Base-by-base conservation (phyloP, 2,329 filamentous ascomycete genomes). In the Talaromyces sp. region DNA sequence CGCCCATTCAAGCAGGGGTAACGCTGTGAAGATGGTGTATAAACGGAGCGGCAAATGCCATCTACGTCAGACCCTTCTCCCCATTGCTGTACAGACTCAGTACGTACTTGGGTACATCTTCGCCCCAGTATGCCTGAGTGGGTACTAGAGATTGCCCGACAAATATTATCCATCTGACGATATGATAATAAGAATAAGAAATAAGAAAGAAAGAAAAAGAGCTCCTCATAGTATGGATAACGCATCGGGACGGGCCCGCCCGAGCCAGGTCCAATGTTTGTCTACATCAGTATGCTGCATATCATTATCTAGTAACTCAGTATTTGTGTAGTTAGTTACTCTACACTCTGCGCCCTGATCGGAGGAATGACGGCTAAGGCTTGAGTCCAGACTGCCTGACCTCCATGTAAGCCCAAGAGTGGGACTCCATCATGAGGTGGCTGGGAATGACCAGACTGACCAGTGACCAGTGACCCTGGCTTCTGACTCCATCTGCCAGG, bases 221-320 rank as follows among this genome's bases (percentile, higher is more conserved):
- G 11, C 33, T 35, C 5, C 10, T 9, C 33, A 35, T 6, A 35
- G 33, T 46, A 5, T 52, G 48, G 48, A 39, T 39, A 56, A 45
- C 28, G 57, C 36, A 37, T 56, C 57, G 45, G 57, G 36, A 50
- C 45, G 51, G 57, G 25, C 57, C 57, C 53, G 57, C 57, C 57
- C 57, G 57, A 59, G 45, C 57, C 57, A 55, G 52, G 31, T 19
- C 28, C 43, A 40, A 15, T 37, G 19, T 9, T 31, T 33, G 25
- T 19, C 25, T 31, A 19, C 17, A 13, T 31, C n/a, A 28, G 11
- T 5, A 31, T 21, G n/a, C 10, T 13, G 21, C 17, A 11, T 28
- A 45, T 45, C n/a, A n/a, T n/a, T n/a, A 31, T 31, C 43, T 17
- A 28, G 25, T 28, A n/a, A n/a, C n/a, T n/a, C n/a, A 28, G 25